These are phyloP conservation scores for Epichloe bromicola DNA, from an alignment of 2,329 filamentous ascomycete genomes.

Conservation along the genomic window DNA sequence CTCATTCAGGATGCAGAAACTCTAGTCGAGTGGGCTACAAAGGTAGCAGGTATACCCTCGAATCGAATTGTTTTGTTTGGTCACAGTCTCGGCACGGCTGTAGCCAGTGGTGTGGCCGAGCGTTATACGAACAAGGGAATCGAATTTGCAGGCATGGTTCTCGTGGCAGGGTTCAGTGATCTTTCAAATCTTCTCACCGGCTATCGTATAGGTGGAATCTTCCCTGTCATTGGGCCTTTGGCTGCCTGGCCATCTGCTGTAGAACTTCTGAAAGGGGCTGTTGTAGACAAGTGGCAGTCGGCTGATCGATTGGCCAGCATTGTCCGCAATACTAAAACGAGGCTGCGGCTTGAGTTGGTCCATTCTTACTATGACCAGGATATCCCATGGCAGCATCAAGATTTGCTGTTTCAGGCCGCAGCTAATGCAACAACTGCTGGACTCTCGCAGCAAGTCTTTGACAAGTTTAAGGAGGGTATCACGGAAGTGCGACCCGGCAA, in stretches of 20 bases:
- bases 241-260: constrained; percentile 51
- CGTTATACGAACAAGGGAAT: constrained; percentile 47
- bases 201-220: constrained; percentile 65
- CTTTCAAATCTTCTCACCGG: constrained; percentile 59
- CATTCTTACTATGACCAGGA: constrained; percentile 74
- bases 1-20: constrained; percentile 68
- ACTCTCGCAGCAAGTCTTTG: constrained; percentile 25
- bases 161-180: constrained; percentile 69
- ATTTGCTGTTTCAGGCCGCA: constrained; percentile 48
- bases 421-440: constrained; percentile 35
- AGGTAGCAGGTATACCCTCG: constrained; percentile 49
- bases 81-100: constrained; percentile 80
- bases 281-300: constrained; percentile 76
- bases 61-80: constrained; percentile 69
- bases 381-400: constrained; percentile 62
- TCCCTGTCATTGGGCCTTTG: constrained; percentile 71
- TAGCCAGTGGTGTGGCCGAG: constrained; percentile 62
- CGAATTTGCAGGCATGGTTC: constrained; percentile 66
- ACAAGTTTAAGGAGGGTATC: constrained; percentile 30
- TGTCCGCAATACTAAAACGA: constrained; percentile 35
- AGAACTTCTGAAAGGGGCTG: constrained; percentile 43
- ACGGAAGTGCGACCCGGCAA: constrained; percentile 29
- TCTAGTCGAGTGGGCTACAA: constrained; percentile 58
- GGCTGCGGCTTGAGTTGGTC: constrained; percentile 56
- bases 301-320: constrained; percentile 49